Evolutionary conservation across 2,329 filamentous ascomycete genomes (phyloP), one percentile per base, ranked within the genome.

Genomic region (Paecilomyces variotii): DNA sequence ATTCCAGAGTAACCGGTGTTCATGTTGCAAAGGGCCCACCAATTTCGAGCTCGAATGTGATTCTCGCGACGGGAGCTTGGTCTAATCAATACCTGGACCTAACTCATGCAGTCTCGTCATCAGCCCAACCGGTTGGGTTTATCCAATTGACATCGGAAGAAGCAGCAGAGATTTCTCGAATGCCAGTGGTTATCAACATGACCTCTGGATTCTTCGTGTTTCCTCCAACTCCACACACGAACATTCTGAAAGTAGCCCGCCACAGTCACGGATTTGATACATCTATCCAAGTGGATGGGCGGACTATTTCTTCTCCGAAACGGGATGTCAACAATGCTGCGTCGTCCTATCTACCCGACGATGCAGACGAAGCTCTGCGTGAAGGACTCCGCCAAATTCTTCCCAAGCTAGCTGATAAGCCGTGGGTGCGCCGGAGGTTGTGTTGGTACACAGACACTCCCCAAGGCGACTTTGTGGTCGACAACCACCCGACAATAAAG

Each of bases 31-130:
- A 80, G 57, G 80, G 79, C 0, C 69, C 69, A 9, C 73, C 68
- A 27, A 62, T 89, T 2, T 75, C 74, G 11, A 88, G 87, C 1
- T 86, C 89, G 39, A 79, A 93, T 4, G 86, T 88, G n/a, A 80
- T 96, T 55, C 79, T 94, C 2, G 90, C 91, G 0, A 85, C 90
- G 0, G 92, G 92, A 7, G 90, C 91, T 2, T 96, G 91, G 92
- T 89, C 88, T 0, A 84, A 85, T 3, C 80, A 82, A 0, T 80
- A 96, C 14, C 74, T 96, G 55, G 86, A 95, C 70, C 77, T 96
- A 0, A 77, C 85, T 34, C 88, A 90, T 25, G 83, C 88, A 34
- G 86, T 85, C 30, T 83, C 86, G 58, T 88, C 91, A 0, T 93
- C 90, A 0, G 92, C 89, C 10, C 91, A 97, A 65, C 82, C 84